Percentiles rank a stretch among this genome's conserved stretches.
These are phyloP conservation scores for Capillidium heterosporum DNA, from an alignment of 371 early-diverging fungal species.

Conservation along the genomic window DNA sequence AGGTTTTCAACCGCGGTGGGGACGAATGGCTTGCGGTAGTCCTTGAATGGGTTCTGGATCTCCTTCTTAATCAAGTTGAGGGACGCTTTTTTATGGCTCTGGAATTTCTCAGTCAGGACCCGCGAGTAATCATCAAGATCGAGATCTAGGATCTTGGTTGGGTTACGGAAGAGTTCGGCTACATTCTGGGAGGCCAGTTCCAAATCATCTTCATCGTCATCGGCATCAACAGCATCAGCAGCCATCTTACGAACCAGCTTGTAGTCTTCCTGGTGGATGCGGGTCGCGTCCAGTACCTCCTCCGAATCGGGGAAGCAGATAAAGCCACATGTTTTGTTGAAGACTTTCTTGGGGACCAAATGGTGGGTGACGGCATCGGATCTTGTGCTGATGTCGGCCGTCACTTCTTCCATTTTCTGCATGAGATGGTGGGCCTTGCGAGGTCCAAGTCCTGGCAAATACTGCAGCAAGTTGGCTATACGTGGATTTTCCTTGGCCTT, in stretches of 20 bases:
- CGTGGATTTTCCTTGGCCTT: constrained; percentile 46
- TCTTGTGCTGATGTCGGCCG: constrained; percentile 18
- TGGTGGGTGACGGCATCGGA: constrained; percentile 47
- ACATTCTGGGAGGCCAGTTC: constrained; percentile 49
- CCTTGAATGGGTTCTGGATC: constrained; percentile 63
- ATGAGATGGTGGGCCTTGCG: constrained; percentile 68
- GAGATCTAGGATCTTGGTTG: constrained; percentile 61
- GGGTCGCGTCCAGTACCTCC: constrained; percentile 81
- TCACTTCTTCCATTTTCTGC: constrained; percentile 18
- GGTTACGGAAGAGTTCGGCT: constrained; percentile 44
- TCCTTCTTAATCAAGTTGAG: constrained; percentile 77
- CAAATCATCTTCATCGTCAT: constrained; percentile 37
- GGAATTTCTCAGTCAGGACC: constrained; percentile 48
- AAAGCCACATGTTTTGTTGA: constrained; percentile 87
- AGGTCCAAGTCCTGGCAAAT: constrained; percentile 88
- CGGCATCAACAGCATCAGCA: constrained; percentile 86
- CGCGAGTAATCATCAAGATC: constrained; percentile 80
- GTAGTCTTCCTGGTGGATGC: constrained; percentile 93
- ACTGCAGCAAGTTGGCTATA: constrained; percentile 52
- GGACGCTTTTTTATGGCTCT: constrained; percentile 56
- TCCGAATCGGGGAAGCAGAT: constrained; percentile 48
- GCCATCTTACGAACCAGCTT: constrained; percentile 93
- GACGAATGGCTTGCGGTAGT: constrained; percentile 45
- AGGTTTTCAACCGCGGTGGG: constrained; percentile 39
- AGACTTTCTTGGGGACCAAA: constrained; percentile 51